Evolutionary conservation across 2,329 filamentous ascomycete species (phyloP).

Genomic region (Aspergillus jensenii): DNA sequence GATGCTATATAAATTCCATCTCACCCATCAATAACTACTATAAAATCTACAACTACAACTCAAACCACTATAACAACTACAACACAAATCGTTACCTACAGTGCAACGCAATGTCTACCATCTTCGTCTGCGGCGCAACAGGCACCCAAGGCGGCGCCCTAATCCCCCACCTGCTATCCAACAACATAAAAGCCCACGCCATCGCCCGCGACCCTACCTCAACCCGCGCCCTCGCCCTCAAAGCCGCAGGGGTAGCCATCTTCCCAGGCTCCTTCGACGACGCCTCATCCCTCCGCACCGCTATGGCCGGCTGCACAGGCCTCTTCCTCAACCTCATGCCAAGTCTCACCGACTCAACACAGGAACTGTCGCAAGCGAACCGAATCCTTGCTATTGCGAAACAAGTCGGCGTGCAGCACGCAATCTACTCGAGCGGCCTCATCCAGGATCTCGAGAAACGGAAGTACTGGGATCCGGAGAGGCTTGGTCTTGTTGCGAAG

Average conservation of each 20-base stretch:
- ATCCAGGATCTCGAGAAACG: slow-evolving; percentile 30
- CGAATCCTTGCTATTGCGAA: slow-evolving; percentile 27
- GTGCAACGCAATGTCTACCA: neutral
- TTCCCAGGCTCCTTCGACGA: slow-evolving; percentile 34
- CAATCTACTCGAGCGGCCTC: slow-evolving; percentile 33
- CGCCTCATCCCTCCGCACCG: slow-evolving; percentile 24
- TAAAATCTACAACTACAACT: no score
- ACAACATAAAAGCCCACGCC: slow-evolving; percentile 30
- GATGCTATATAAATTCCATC: neutral
- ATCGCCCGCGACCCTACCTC: slow-evolving; percentile 32
- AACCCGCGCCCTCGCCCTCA: slow-evolving; percentile 26
- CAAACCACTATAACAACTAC: no score
- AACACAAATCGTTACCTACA: no score
- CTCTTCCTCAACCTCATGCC: slow-evolving; percentile 29
- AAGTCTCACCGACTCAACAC: slow-evolving; percentile 6
- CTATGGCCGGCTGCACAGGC: slow-evolving; percentile 30
- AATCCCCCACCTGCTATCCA: slow-evolving; percentile 26
- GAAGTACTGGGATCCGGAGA: slow-evolving; percentile 24
- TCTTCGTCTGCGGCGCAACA: slow-evolving; percentile 31
- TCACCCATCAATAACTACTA: no score
- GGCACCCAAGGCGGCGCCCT: slow-evolving; percentile 34
- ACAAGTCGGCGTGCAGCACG: slow-evolving; percentile 29
- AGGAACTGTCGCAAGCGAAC: slow-evolving; percentile 28
- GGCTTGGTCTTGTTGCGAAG: slow-evolving; percentile 27
- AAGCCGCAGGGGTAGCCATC: slow-evolving; percentile 28